Conservation (phyloP, 345 rosid species). For the Arabidopsis thaliana region TAIR10.1 NC_003070.9:1903501-1904000, state of each 20-base stretch:
- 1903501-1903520: conserved; percentile 98
- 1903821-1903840: conserved; percentile 95
- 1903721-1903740: not conserved
- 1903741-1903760: conserved; percentile 38
- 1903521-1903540: conserved; percentile 96
- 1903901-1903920: conserved; percentile 13
- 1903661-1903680: conserved; percentile 99
- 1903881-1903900: not conserved
- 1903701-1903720: not conserved
- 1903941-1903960: conserved; percentile 13
- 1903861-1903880: conserved; percentile 84
- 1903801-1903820: conserved; percentile 91
- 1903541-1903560: conserved; percentile 98
- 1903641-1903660: conserved; percentile 95
- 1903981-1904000: conserved; percentile 93
- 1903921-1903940: conserved; percentile 6
- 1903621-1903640: conserved; percentile 88
- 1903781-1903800: conserved; percentile 96
- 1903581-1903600: conserved; percentile 97
- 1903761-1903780: conserved; percentile 98
- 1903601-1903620: conserved; percentile 97
- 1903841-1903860: conserved; percentile 99
- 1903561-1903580: conserved; percentile 87
- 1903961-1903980: conserved; percentile 89
- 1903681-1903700: conserved; percentile 60